Base-by-base conservation (phyloP, 352 stramenopile species). In the Phytophthora megakarya region DNA sequence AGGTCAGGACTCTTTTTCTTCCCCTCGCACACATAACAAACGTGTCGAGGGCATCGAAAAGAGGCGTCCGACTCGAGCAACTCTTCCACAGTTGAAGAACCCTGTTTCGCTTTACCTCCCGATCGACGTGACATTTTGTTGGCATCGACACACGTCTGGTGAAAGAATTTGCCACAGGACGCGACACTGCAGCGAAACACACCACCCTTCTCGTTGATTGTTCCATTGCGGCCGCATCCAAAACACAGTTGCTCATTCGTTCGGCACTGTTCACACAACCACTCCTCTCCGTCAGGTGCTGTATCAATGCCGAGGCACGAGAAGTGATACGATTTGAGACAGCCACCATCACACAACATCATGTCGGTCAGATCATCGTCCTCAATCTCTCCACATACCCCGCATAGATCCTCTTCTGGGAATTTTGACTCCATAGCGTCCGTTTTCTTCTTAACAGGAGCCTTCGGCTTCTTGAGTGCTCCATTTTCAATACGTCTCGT, bases 281-380 rank as follows among this genome's bases (percentile, higher is more conserved):
- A 98, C 25, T 83, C 43, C 47, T 94, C 76, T 18, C 87, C 83
- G 1, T 95, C 76, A 2, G 85, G 82, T 19, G 78, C 74, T 1
- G 71, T 60, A 2, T 89, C 76, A 10, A 98, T 73, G 19, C 92
- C 92, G 19, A 97, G 75, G 70, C 95, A 98, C 22, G 83, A 89
- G 22, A 95, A 90, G 66, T 98, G 95, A 78, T 97, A 98, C 44
- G 91, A 89, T 45, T 92, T 94, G 26, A 93, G 65, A 59, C 95
- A 98, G 2, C 78, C 73, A n/a, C 93, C 93, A 69, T 98, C 93
- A 51, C 95, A 98, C 46, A 98, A 49, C 12, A 98, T 75, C 72
- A 98, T 84, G 46, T 96, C 76, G 7, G 73, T 88, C 33, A 91
- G 51, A 38, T 88, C 72, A 18, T 92, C 85, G 65, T 94, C 86